These are phyloP conservation scores for Lyophyllum shimeji DNA, from an alignment of 768 basidiomycete species.

Conservation along the genomic window DNA sequence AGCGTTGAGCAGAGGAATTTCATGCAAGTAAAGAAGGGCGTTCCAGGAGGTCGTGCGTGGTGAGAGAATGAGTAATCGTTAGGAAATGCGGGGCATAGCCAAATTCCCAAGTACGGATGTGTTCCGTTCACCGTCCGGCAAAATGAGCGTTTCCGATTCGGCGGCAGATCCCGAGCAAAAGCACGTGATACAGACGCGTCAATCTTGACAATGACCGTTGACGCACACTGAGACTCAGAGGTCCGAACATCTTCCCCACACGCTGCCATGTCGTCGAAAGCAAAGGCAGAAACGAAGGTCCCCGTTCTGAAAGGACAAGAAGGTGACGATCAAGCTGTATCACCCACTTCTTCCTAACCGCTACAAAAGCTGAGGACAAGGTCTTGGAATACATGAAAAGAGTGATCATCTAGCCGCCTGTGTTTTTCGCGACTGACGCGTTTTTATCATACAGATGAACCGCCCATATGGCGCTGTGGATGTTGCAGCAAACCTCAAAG, in stretches of 20 bases:
- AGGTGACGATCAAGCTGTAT: constrained; percentile 35
- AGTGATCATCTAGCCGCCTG: constrained; percentile 33
- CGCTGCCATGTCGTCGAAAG: constrained; percentile 46
- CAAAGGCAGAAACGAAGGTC: constrained; percentile 55
- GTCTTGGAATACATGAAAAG: constrained; percentile 78
- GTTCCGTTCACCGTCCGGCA: constrained; percentile 3
- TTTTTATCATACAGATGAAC: constrained; percentile 67
- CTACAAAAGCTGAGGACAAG: constrained; percentile 63
- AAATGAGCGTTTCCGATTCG: constrained; percentile 13
- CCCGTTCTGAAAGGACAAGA: constrained; percentile 72
- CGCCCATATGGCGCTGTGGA: constrained; percentile 94
- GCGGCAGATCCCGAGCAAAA: constrained; percentile 5
- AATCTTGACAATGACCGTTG: not conserved
- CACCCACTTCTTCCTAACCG: not conserved
- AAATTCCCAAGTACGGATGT: not conserved
- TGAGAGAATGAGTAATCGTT: not conserved
- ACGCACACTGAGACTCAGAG: not conserved
- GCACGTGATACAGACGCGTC: constrained; percentile 1
- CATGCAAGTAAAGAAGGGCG: constrained; percentile 28
- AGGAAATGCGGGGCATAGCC: not conserved
- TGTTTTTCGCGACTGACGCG: constrained; percentile 6
- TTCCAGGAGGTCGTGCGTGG: not conserved
- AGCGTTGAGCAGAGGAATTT: constrained; percentile 22
- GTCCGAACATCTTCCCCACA: not conserved
- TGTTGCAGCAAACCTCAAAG: constrained; percentile 88